Evolutionary conservation across 352 stramenopile genomes (phyloP).

Genomic region (Pilasporangium apinafurcum): DNA sequence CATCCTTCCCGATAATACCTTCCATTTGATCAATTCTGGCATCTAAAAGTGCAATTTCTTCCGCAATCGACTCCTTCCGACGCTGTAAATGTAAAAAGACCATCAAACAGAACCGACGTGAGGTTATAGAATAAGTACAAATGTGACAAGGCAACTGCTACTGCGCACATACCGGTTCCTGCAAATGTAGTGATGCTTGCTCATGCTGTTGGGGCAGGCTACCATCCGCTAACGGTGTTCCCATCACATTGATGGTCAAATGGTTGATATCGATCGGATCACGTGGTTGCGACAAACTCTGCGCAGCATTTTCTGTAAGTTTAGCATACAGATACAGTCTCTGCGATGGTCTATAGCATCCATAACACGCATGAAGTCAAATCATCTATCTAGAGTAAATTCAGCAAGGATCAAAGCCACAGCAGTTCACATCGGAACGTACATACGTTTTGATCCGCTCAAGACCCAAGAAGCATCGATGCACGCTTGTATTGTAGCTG

Average conservation of each 20-base stretch:
- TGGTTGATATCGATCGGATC: conserved; percentile 58
- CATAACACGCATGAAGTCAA: background rate
- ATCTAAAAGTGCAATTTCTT: conserved; percentile 64
- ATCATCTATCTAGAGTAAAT: background rate
- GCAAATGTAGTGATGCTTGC: too few species aligned
- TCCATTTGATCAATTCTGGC: conserved; percentile 84
- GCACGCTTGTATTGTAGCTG: conserved; percentile 82
- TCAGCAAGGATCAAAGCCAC: too few species aligned
- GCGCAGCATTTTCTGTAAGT: conserved; percentile 66
- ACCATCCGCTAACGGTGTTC: conserved; percentile 14
- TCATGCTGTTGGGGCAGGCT: conserved; percentile 2
- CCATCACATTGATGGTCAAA: conserved; percentile 61
- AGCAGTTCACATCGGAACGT: too few species aligned
- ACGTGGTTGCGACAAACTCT: conserved; percentile 46
- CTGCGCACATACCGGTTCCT: too few species aligned
- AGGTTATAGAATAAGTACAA: conserved; percentile 8
- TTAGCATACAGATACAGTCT: conserved; percentile 80
- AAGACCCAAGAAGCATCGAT: conserved; percentile 78
- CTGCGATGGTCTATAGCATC: conserved; percentile 32
- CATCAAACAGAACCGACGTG: conserved; percentile 3
- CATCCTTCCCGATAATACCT: conserved; percentile 66
- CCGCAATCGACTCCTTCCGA: conserved; percentile 46
- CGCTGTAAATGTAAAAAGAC: conserved; percentile 8
- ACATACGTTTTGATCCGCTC: conserved; percentile 72
- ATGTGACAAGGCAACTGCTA: too few species aligned